Conservation (phyloP, 768 basidiomycete species). For the Boletus bicolor region DNA sequence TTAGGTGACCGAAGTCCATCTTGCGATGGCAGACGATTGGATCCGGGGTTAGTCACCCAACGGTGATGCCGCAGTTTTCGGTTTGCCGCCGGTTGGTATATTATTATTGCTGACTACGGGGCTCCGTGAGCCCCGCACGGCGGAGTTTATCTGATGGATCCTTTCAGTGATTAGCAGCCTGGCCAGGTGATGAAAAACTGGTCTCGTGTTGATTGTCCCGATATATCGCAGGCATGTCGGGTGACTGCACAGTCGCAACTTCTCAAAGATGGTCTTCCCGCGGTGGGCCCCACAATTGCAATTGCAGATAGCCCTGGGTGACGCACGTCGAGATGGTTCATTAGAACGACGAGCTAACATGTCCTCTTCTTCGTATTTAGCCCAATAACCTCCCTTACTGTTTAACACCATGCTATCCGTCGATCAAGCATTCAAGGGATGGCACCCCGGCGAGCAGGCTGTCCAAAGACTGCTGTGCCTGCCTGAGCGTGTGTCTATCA, state of each 20-base stretch:
- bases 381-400: background rate
- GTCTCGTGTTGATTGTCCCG: background rate
- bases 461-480: conserved; percentile 27
- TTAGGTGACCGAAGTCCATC: no score
- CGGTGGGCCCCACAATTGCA: background rate
- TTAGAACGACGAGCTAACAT: background rate
- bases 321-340: background rate
- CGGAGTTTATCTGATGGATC: background rate
- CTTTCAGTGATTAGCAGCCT: background rate
- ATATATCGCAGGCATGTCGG: background rate
- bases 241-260: background rate
- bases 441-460: conserved; percentile 39
- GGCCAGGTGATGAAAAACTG: background rate
- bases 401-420: conserved; percentile 3
- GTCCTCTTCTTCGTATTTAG: no score
- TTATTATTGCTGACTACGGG: background rate
- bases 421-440: conserved; percentile 34
- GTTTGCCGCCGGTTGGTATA: background rate
- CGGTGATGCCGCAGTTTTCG: background rate
- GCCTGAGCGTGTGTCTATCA: conserved; percentile 23
- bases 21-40: no score
- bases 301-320: background rate
- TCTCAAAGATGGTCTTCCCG: background rate
- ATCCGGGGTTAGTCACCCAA: no score
- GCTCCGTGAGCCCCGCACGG: background rate